These are phyloP conservation scores for Colletotrichum costaricense DNA, from an alignment of 2,329 filamentous ascomycete species.

Conservation along the genomic window DNA sequence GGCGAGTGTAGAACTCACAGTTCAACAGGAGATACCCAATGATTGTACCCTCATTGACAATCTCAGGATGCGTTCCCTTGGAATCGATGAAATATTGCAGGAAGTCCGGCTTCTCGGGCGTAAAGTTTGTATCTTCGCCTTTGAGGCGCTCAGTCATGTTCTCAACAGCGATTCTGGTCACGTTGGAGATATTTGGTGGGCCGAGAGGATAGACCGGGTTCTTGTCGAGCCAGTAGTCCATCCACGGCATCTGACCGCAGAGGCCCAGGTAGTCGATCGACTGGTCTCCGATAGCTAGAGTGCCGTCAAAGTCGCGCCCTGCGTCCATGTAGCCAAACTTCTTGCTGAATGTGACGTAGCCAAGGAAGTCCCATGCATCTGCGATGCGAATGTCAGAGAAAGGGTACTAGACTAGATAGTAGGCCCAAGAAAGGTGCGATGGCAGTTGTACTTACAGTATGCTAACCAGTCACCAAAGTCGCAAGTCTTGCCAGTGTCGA, in stretches of 20 bases:
- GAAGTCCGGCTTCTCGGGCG: slow-evolving; percentile 41
- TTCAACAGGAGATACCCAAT: slow-evolving; percentile 45
- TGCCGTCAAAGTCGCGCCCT: slow-evolving; percentile 49
- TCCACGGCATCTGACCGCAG: slow-evolving; percentile 42
- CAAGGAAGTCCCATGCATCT: slow-evolving; percentile 52
- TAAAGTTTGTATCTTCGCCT: slow-evolving; percentile 20
- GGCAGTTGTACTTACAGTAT: slow-evolving; percentile 36
- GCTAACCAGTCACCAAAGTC: slow-evolving; percentile 41
- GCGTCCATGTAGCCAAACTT: slow-evolving; percentile 54
- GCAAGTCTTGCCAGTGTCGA: slow-evolving; percentile 35
- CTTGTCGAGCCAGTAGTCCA: slow-evolving; percentile 44
- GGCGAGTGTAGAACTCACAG: slow-evolving; percentile 25
- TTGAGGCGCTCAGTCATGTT: slow-evolving; percentile 35
- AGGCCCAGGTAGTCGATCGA: slow-evolving; percentile 48
- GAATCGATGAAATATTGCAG: slow-evolving; percentile 49
- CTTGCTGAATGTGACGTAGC: slow-evolving; percentile 51
- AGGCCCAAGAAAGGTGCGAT: too few relatives aligned
- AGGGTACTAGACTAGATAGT: too few relatives aligned
- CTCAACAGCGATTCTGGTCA: slow-evolving; percentile 37
- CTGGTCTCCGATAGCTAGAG: slow-evolving; percentile 42
- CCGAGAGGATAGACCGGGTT: slow-evolving; percentile 43
- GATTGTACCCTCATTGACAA: slow-evolving; percentile 48
- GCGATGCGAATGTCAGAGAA: too few relatives aligned
- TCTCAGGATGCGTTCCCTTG: slow-evolving; percentile 45
- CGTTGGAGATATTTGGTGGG: slow-evolving; percentile 38